Evolutionary conservation across 768 basidiomycete species (phyloP).

Genomic region (Tricholoma saponaceum): DNA sequence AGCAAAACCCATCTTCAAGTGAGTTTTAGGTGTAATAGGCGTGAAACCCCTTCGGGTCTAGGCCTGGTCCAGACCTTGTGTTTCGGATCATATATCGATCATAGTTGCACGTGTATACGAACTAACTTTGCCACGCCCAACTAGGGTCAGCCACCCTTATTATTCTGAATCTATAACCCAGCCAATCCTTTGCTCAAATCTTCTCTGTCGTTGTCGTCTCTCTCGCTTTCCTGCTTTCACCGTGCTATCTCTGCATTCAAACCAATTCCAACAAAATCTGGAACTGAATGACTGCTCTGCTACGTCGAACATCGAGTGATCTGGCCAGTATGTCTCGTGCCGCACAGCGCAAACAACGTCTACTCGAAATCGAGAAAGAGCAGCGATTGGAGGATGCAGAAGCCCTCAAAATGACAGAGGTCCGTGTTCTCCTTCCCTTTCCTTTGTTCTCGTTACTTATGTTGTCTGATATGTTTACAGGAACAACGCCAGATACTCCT

Average conservation of each 20-base stretch:
- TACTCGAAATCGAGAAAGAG: conserved; percentile 49
- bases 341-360: conserved; percentile 41
- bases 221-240: conserved; percentile 2
- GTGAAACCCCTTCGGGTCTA: no score
- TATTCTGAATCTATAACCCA: no score
- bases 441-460: neutral
- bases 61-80: no score
- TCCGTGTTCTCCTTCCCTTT: conserved; percentile 15
- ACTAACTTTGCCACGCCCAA: no score
- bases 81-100: no score
- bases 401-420: conserved; percentile 56
- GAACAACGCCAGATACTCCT: conserved; percentile 37
- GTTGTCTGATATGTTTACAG: conserved; percentile 16
- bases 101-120: no score
- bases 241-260: neutral
- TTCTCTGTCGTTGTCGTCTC: no score
- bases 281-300: conserved; percentile 2
- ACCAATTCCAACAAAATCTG: neutral
- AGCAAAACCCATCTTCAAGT: no score
- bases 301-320: conserved; percentile 14
- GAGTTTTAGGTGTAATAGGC: no score
- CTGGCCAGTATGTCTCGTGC: conserved; percentile 31
- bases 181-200: no score
- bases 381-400: conserved; percentile 51
- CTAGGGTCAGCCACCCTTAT: no score